Evolutionary conservation across 140 eudicot species (phyloP), one percentile per base, ranked within the genome.

Genomic region (Flaveria floridana): DNA sequence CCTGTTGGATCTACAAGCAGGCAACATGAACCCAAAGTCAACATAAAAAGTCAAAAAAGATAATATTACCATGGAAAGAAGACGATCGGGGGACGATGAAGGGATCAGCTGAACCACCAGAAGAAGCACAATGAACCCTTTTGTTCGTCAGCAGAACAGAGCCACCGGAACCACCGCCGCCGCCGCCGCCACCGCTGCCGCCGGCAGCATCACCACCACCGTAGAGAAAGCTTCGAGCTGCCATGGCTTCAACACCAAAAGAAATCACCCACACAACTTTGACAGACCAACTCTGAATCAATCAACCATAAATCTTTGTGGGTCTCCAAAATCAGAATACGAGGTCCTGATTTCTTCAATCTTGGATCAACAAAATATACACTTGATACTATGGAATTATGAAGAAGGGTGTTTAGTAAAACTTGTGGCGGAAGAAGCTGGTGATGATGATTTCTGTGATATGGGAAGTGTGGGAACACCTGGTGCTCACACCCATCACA

Each of bases 391-490:
- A 78, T 28, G 44, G 64, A 73, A 79, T 34, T 56, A 56, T 39
- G 26, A 50, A 62, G 19, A 20, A 0, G 41, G 44, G 6, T 9
- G 2, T 26, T 74, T 47, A 52, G 13, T 67, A 73, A 25, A 74
- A 18, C 87, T 91, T 91, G 78, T 91, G 97, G 69, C 93, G 96
- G 65, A 91, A 91, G 68, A 91, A 88, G 87, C 93, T 91, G 78
- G 97, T 91, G 84, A 91, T 91, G 83, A 91, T 88, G 83, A 91
- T 84, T 52, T 85, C 91, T 6, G 93, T 91, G 91, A 91, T 91
- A 50, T 91, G 96, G 75, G 97, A 91, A 79, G 93, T 88, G 83
- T 91, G 91, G 65, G 97, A 88, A 80, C 91, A 84, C 80, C 97
- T 76, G 64, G 85, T 84, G 83, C 82, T 88, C 82, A 81, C 87